These are phyloP conservation scores for Lotus japonicus DNA, from an alignment of 306 rosid species.

Conservation along the genomic window DNA sequence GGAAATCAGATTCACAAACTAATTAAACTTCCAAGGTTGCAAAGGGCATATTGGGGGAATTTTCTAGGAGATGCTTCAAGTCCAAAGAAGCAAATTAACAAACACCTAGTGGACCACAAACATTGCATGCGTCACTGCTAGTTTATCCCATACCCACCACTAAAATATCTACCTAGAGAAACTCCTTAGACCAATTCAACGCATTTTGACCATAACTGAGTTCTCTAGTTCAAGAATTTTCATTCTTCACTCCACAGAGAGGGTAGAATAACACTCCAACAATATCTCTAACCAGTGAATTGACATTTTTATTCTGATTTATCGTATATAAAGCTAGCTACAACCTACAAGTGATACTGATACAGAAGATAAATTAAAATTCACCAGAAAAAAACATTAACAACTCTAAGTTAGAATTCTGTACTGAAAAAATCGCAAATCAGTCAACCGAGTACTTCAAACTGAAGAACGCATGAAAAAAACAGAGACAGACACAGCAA, in stretches of 20 bases:
- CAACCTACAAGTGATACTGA: background rate
- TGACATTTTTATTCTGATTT: background rate
- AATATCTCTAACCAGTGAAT: too few relatives aligned
- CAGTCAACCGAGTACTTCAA: background rate
- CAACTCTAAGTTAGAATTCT: background rate
- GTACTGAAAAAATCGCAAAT: background rate
- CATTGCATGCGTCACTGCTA: conserved; percentile 6
- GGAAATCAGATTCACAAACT: background rate
- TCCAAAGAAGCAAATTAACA: conserved; percentile 19
- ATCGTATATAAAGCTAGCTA: background rate
- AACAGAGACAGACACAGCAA: background rate
- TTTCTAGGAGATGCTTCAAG: background rate
- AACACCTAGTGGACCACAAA: conserved; percentile 30
- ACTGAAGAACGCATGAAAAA: background rate
- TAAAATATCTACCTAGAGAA: conserved; percentile 13
- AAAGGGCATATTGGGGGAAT: background rate
- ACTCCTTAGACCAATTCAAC: background rate
- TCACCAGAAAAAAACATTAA: background rate
- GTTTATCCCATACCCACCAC: too few relatives aligned
- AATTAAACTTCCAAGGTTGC: background rate
- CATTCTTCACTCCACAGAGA: background rate
- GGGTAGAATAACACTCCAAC: background rate
- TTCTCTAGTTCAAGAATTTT: background rate
- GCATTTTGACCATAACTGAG: conserved; percentile 2
- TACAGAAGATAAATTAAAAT: background rate